A percentile compares a stretch with the other conserved stretches of the same genome.
Evolutionary conservation across 2,329 filamentous ascomycete species (phyloP).

Genomic region (Aotearoamyces nothofagi): DNA sequence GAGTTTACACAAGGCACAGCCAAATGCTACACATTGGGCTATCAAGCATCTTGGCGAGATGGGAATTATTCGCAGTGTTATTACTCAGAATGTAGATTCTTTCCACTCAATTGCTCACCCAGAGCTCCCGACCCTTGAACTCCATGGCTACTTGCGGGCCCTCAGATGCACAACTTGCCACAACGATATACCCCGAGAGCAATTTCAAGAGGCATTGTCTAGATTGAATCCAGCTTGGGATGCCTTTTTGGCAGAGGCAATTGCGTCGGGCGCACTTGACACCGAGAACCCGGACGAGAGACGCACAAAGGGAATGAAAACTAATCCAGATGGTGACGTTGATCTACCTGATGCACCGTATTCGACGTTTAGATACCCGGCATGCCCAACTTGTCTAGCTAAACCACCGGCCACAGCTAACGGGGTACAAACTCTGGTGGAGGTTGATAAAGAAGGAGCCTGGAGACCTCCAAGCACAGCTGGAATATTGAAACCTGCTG

Average conservation of each 20-base stretch:
- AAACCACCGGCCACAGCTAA: constrained; percentile 41
- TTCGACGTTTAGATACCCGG: constrained; percentile 77
- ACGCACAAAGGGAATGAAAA: constrained; percentile 52
- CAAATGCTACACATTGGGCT: constrained; percentile 68
- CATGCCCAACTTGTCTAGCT: constrained; percentile 67
- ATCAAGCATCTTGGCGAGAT: constrained; percentile 56
- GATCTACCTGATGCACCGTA: constrained; percentile 81
- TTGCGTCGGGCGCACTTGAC: constrained; percentile 59
- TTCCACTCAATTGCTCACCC: constrained; percentile 76
- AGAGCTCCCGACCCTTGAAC: constrained; percentile 57
- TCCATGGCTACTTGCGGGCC: constrained; percentile 80
- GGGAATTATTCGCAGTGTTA: constrained; percentile 59
- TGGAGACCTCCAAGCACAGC: constrained; percentile 51
- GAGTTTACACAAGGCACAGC: constrained; percentile 59
- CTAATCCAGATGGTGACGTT: constrained; percentile 91
- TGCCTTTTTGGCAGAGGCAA: constrained; percentile 54
- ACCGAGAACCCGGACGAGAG: constrained; percentile 63
- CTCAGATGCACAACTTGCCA: constrained; percentile 70
- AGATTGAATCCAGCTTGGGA: constrained; percentile 78
- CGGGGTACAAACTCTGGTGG: constrained; percentile 40
- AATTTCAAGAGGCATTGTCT: constrained; percentile 64
- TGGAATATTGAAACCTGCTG: constrained; percentile 80
- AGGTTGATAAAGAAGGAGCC: constrained; percentile 67
- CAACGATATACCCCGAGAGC: constrained; percentile 51
- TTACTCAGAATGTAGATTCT: constrained; percentile 96